Base-by-base conservation (phyloP, 306 rosid species). In the Rosa lucieae region DNA sequence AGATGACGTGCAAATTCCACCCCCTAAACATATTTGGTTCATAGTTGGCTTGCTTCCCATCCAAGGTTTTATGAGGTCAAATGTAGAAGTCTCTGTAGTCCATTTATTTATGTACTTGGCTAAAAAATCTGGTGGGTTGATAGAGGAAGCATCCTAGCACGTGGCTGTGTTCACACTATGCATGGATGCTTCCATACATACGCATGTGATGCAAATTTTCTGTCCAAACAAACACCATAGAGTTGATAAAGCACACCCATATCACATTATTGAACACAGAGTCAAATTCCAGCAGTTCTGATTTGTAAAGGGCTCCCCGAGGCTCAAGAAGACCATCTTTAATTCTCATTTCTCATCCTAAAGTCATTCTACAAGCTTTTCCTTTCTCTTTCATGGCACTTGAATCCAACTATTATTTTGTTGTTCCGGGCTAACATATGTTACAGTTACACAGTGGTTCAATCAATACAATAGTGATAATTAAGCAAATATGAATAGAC, bases 71-170 rank as follows among this genome's bases (percentile, higher is more conserved):
- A 46, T n/a, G 21, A 18, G 77, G 77, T 48, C 49, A 77, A 76
- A 47, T 73, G 42, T 10, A 15, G 2, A 68, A 46, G 77, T 81
- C 49, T 17, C 49, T 10, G 17, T 18, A 8, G 48, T 29, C n/a
- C 10, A 61, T 51, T 26, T 76, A 26, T 10, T n/a, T 13, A 21
- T 46, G n/a, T 35, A 52, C 20, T 67, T 61, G 51, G 86, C 42
- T 59, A 48, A 77, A 73, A 48, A 47, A 17, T 7, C 6, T 26
- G 6, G 73, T 48, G 53, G 53, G 55, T 71, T 9, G 84, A 73
- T 40, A 21, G 53, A 48, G 39, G 83, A 85, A 85, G 80, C 49
- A 68, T 78, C 88, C 82, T 12, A 15, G 75, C 84, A 85, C 75
- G 77, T 76, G 78, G 58, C 81, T 20, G 10, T 84, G 83, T 77